phyloP scores from a whole-genome alignment of 2,329 filamentous ascomycete genomes.

The Aspergillus sp. region DNA sequence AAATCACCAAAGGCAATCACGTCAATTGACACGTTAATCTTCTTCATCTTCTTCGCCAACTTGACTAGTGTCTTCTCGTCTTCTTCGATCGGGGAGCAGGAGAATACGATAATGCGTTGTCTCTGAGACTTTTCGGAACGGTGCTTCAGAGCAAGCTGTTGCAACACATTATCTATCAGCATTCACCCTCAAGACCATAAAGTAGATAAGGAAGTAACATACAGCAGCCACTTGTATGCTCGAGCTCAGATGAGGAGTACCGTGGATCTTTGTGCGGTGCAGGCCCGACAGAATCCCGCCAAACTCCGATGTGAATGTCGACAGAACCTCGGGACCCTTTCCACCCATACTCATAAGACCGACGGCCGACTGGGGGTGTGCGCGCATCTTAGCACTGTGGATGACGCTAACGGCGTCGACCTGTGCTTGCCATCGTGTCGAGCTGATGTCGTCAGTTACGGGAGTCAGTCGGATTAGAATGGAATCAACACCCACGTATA shows the following conservation, averaged over 20 bases:
- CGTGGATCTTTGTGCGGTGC: slow-evolving; percentile 90
- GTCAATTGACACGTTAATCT: slow-evolving; percentile 88
- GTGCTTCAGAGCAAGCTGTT: slow-evolving; percentile 89
- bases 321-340: slow-evolving; percentile 92
- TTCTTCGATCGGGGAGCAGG: slow-evolving; percentile 86
- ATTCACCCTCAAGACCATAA: not conserved
- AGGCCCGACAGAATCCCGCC: slow-evolving; percentile 90
- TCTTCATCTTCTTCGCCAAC: slow-evolving; percentile 98
- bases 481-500: slow-evolving; percentile 48
- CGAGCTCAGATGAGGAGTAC: slow-evolving; percentile 79
- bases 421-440: slow-evolving; percentile 93
- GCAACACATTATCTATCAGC: slow-evolving; percentile 6
- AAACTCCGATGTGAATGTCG: slow-evolving; percentile 91
- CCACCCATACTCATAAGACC: slow-evolving; percentile 99
- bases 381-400: slow-evolving; percentile 90
- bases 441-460: slow-evolving; percentile 49
- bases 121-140: slow-evolving; percentile 95
- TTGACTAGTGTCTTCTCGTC: slow-evolving; percentile 82
- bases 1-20: slow-evolving; percentile 93
- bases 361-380: slow-evolving; percentile 93
- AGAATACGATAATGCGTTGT: slow-evolving; percentile 94
- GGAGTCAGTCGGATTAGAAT: slow-evolving; percentile 7
- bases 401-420: slow-evolving; percentile 90
- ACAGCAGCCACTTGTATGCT: slow-evolving; percentile 93
- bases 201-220: slow-evolving; percentile 36